Evolutionary conservation across 345 rosid species (phyloP).

Genomic region (Triadica sebifera): DNA sequence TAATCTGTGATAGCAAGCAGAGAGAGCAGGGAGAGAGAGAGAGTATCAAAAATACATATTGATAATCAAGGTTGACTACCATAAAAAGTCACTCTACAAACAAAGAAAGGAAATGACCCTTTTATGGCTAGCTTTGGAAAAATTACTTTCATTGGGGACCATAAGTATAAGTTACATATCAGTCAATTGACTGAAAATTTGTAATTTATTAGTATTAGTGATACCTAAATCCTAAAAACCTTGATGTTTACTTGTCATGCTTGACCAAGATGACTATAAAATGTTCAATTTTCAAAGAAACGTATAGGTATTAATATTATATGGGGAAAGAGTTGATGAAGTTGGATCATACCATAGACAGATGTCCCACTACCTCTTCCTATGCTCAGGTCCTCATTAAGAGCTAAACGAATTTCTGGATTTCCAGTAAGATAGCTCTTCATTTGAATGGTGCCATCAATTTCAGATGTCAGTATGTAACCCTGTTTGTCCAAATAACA

Average conservation of each 20-base stretch:
- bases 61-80: slow-evolving; percentile 7
- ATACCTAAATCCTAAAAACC: not conserved
- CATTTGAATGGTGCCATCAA: slow-evolving; percentile 99
- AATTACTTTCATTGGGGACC: slow-evolving; percentile 2
- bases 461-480: slow-evolving; percentile 93
- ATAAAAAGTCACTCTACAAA: not conserved
- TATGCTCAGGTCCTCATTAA: slow-evolving; percentile 86
- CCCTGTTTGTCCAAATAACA: slow-evolving; percentile 50
- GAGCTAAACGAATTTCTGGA: slow-evolving; percentile 96
- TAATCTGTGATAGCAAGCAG: slow-evolving; percentile 60
- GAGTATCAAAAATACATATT: not conserved
- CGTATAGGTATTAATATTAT: not conserved
- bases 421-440: slow-evolving; percentile 95
- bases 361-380: slow-evolving; percentile 79
- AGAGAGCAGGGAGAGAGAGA: not conserved
- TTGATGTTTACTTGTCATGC: no score
- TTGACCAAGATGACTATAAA: not conserved
- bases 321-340: slow-evolving; percentile 17
- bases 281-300: slow-evolving; percentile 5
- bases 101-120: not conserved
- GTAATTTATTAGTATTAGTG: not conserved
- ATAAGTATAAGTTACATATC: not conserved
- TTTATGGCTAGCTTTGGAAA: not conserved
- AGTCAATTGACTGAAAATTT: not conserved
- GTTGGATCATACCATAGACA: slow-evolving; percentile 51